phyloP scores from a whole-genome alignment of 805 yeast species.

The Saccharomyces kudriavzevii region DNA sequence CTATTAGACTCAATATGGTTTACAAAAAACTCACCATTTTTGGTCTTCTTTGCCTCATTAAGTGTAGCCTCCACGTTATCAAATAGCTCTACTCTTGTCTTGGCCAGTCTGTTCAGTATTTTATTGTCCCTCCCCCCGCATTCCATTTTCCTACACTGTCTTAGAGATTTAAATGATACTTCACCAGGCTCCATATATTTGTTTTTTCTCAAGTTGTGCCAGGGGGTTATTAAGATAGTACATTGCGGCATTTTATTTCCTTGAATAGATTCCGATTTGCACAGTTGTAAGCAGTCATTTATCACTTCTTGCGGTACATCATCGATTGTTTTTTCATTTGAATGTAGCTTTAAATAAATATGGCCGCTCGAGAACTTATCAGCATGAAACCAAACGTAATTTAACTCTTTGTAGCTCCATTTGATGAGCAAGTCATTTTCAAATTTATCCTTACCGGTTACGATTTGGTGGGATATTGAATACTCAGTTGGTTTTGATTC shows the following conservation, averaged over 20 bases:
- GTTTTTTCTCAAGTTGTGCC: slow-evolving; percentile 57
- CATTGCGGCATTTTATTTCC: slow-evolving; percentile 64
- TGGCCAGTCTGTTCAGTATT: slow-evolving; percentile 52
- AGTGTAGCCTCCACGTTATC: slow-evolving; percentile 24
- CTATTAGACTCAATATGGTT: slow-evolving; percentile 12
- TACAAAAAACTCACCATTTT: slow-evolving; percentile 21
- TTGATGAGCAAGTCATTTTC: slow-evolving; percentile 59
- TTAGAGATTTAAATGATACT: slow-evolving; percentile 59
- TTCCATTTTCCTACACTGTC: slow-evolving; percentile 43
- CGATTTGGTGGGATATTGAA: slow-evolving; percentile 13
- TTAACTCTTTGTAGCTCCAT: slow-evolving; percentile 54
- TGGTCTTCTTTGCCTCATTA: slow-evolving; percentile 27
- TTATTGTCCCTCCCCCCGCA: slow-evolving; percentile 52
- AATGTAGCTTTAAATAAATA: slow-evolving; percentile 51
- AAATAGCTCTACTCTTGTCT: slow-evolving; percentile 50
- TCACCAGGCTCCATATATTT: slow-evolving; percentile 74
- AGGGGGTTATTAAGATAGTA: slow-evolving; percentile 65
- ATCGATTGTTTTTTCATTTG: slow-evolving; percentile 38
- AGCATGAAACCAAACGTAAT: slow-evolving; percentile 66
- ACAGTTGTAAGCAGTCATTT: slow-evolving; percentile 56
- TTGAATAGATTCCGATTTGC: slow-evolving; percentile 69
- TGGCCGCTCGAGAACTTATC: slow-evolving; percentile 74
- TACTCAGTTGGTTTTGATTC: slow-evolving; percentile 18
- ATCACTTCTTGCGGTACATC: slow-evolving; percentile 46
- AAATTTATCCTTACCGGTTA: slow-evolving; percentile 65